Conservation (phyloP, 345 rosid species). For the Viola odorata region DNA sequence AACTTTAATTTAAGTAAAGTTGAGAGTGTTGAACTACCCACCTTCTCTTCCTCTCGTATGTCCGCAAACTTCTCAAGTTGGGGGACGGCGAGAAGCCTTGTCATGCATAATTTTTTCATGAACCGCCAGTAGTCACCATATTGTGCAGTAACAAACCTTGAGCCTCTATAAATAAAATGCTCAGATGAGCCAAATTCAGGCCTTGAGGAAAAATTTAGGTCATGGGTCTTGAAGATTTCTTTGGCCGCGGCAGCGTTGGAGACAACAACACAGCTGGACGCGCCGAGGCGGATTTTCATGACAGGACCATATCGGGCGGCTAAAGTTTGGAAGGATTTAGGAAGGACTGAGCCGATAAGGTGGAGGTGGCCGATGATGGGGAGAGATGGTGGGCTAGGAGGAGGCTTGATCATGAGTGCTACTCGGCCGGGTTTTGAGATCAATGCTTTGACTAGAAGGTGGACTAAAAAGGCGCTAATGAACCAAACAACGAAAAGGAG, state of each 20-base stretch:
- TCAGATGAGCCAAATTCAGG: conserved; percentile 46
- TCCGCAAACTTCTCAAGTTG: conserved; percentile 48
- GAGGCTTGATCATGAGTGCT: conserved; percentile 2
- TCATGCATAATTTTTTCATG: conserved; percentile 71
- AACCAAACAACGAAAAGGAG: conserved; percentile 8
- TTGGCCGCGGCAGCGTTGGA: conserved; percentile 37
- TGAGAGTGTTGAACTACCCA: too few relatives aligned
- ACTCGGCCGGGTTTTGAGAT: conserved; percentile 1
- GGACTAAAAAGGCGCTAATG: conserved; percentile 22
- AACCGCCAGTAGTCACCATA: conserved; percentile 51
- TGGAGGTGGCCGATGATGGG: conserved; percentile 56
- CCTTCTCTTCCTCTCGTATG: conserved; percentile 39
- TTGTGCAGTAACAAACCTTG: conserved; percentile 42
- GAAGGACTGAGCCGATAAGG: conserved; percentile 30
- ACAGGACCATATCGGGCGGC: conserved; percentile 44
- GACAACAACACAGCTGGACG: conserved; percentile 36
- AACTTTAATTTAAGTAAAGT: too few relatives aligned
- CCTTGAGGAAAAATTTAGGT: conserved; percentile 36
- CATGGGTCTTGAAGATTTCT: conserved; percentile 44
- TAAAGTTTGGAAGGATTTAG: conserved; percentile 35
- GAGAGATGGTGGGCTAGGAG: conserved; percentile 43
- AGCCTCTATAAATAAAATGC: conserved; percentile 41
- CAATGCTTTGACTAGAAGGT: conserved; percentile 11
- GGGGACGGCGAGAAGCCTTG: conserved; percentile 51
- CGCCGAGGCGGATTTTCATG: conserved; percentile 35